Evolutionary conservation across 345 rosid species (phyloP).

Genomic region (Ricinus communis): DNA sequence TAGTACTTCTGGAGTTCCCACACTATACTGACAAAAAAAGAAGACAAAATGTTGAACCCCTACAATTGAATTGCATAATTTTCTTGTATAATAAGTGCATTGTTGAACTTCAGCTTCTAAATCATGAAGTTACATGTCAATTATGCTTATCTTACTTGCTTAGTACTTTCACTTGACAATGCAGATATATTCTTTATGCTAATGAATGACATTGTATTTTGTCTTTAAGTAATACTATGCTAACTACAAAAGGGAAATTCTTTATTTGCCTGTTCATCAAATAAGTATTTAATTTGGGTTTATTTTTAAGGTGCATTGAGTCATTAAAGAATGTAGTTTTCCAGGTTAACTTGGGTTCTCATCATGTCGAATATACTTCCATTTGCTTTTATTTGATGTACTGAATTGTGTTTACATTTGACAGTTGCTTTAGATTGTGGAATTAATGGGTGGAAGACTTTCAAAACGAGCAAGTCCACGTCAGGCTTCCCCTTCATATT

Average conservation of each 20-base stretch:
- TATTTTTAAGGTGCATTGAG: background rate
- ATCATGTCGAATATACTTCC: background rate
- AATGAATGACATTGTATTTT: background rate
- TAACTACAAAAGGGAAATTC: background rate
- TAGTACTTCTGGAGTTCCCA: background rate
- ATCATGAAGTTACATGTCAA: background rate
- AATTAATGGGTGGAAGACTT: constrained; percentile 56
- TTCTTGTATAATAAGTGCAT: background rate
- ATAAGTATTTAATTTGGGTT: background rate
- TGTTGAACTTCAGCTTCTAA: background rate
- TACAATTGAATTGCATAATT: background rate
- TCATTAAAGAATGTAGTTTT: background rate
- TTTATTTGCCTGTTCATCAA: background rate
- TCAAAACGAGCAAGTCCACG: constrained; percentile 40
- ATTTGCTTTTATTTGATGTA: background rate
- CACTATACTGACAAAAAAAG: background rate
- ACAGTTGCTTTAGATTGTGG: constrained; percentile 19
- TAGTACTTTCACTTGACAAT: background rate
- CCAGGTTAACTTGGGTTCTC: background rate
- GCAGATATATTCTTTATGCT: background rate
- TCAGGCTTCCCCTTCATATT: constrained; percentile 39
- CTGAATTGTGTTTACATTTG: constrained; percentile 18
- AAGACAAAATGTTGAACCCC: background rate
- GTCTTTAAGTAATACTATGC: background rate
- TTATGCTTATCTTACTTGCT: background rate